These are phyloP conservation scores for Elsinoe necatrix DNA, from an alignment of 2,329 filamentous ascomycete genomes.

Conservation along the genomic window DNA sequence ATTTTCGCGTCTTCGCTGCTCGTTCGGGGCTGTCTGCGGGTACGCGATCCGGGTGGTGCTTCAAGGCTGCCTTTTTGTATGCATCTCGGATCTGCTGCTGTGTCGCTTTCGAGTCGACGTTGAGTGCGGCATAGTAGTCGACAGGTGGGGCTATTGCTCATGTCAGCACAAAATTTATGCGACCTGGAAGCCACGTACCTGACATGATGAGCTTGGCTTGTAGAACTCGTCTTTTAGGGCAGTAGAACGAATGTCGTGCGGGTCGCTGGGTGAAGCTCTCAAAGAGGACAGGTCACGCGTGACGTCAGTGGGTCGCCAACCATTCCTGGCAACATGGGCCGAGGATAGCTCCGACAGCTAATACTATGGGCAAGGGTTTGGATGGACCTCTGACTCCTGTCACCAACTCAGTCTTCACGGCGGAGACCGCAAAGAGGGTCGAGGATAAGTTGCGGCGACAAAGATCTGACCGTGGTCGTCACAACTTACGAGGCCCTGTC, in stretches of 20 bases:
- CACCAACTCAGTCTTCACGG: constrained; percentile 3
- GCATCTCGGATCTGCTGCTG: constrained; percentile 82
- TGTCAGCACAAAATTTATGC: background rate
- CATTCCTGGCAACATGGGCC: constrained; percentile 3
- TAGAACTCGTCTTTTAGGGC: background rate
- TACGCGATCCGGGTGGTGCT: constrained; percentile 89
- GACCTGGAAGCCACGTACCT: constrained; percentile 15
- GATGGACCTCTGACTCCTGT: background rate
- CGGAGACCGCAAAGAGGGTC: background rate
- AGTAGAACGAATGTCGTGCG: background rate
- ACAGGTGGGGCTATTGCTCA: constrained; percentile 26
- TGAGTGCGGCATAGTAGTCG: constrained; percentile 32
- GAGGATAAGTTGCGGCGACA: constrained; percentile 1
- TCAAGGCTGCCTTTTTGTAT: constrained; percentile 88
- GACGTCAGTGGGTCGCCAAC: constrained; percentile 7
- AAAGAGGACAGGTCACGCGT: background rate
- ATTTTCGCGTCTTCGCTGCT: constrained; percentile 68
- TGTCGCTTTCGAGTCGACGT: constrained; percentile 54
- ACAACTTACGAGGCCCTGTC: constrained; percentile 1
- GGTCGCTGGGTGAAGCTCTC: constrained; percentile 4
- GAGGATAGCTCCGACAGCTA: background rate
- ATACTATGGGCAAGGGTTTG: constrained; percentile 3
- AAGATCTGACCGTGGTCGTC: constrained; percentile 9
- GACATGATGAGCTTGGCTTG: constrained; percentile 16
- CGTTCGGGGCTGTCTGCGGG: constrained; percentile 76